A percentile compares a stretch with the other conserved stretches of the same genome.
phyloP scores from a whole-genome alignment of 371 early-diverging fungal genomes.

The Coemansia sp. region DNA sequence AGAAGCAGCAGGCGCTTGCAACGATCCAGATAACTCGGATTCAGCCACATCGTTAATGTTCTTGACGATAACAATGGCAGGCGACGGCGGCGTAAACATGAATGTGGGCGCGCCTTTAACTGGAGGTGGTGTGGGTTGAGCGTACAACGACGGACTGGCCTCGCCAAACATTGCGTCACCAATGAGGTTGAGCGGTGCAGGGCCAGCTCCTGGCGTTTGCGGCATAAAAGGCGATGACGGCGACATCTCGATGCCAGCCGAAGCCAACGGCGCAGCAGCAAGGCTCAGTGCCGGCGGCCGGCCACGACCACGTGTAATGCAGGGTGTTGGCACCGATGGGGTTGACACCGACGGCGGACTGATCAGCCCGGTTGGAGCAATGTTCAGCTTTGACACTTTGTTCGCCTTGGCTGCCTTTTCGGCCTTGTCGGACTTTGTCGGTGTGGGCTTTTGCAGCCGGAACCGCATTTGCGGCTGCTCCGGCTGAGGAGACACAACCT shows the following conservation, averaged over 20 bases:
- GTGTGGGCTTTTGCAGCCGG: conserved; percentile 37
- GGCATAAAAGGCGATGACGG: conserved; percentile 29
- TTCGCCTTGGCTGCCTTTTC: conserved; percentile 8
- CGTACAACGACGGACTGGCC: conserved; percentile 41
- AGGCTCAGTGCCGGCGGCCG: conserved; percentile 40
- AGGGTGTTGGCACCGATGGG: conserved; percentile 10
- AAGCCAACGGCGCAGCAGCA: conserved; percentile 7
- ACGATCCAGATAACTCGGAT: not conserved
- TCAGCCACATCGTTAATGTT: not conserved
- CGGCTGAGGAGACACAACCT: not conserved
- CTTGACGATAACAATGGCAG: conserved; percentile 7
- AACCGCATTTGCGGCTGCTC: conserved; percentile 20
- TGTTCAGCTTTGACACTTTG: conserved; percentile 31
- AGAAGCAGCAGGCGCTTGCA: not conserved
- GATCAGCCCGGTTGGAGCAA: conserved; percentile 30
- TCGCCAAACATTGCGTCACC: conserved; percentile 31
- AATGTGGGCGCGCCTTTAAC: conserved; percentile 31
- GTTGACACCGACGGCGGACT: conserved; percentile 32
- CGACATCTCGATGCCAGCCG: conserved; percentile 11
- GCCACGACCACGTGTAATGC: conserved; percentile 1
- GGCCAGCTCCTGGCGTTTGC: conserved; percentile 25
- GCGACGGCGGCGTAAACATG: conserved; percentile 40
- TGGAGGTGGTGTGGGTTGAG: conserved; percentile 34
- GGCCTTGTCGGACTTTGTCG: conserved; percentile 18
- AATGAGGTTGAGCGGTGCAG: conserved; percentile 1